These are phyloP conservation scores for Nicotiana tabacum DNA, from an alignment of 257 asterid genomes.

Conservation along the genomic window DNA sequence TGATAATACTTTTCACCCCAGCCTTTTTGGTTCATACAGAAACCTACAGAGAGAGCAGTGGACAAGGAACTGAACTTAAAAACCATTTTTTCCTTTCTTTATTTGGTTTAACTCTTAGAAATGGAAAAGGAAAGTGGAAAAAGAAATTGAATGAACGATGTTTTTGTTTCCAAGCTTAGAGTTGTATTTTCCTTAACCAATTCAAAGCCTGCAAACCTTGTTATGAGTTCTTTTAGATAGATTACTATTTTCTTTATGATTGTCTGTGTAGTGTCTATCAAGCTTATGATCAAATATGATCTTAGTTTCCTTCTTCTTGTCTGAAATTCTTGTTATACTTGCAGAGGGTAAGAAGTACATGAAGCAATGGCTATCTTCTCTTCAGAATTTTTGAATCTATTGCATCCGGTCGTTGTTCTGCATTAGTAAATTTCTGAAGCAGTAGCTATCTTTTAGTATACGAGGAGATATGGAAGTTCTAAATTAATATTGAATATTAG, in stretches of 20 bases:
- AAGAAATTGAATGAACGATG: too few relatives aligned
- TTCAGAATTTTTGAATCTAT: constrained; percentile 57
- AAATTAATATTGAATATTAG: neutral
- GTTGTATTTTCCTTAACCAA: neutral
- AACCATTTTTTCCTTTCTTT: too few relatives aligned
- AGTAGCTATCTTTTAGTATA: constrained; percentile 6
- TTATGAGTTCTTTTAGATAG: neutral
- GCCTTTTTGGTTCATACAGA: neutral
- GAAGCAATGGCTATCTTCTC: constrained; percentile 86
- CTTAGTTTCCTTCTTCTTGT: neutral
- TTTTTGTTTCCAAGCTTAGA: neutral
- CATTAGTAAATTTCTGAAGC: constrained; percentile 10
- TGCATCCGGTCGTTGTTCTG: neutral
- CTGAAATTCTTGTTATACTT: constrained; percentile 1
- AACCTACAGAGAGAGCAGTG: neutral
- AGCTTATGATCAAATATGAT: neutral
- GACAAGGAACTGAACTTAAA: too few relatives aligned
- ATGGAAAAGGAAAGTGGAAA: too few relatives aligned
- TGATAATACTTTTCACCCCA: neutral
- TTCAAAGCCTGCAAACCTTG: neutral
- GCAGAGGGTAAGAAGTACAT: constrained; percentile 66
- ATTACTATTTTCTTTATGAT: neutral
- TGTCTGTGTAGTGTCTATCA: neutral
- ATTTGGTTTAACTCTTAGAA: too few relatives aligned
- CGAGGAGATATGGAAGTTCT: constrained; percentile 11